Evolutionary conservation across 2,329 filamentous ascomycete genomes (phyloP).

Genomic region (Sarocladiaceae sp.): DNA sequence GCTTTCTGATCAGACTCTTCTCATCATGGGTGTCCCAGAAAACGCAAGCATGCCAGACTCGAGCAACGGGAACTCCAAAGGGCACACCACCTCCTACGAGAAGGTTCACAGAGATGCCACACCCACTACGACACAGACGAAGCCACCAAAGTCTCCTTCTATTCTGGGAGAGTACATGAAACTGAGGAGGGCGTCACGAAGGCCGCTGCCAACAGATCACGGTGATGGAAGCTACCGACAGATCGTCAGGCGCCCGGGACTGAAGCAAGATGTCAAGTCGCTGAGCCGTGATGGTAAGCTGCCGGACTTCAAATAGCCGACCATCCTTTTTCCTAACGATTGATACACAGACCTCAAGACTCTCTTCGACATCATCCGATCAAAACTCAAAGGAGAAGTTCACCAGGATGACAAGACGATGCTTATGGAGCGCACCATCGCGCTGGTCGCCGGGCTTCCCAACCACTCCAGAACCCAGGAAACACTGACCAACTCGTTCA

Average conservation of each 20-base stretch:
- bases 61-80: slow-evolving; percentile 6
- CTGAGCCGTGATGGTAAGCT: slow-evolving; percentile 40
- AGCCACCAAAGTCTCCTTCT: slow-evolving; percentile 11
- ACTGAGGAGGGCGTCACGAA: slow-evolving; percentile 40
- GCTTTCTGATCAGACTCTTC: too few species aligned
- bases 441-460: slow-evolving; percentile 61
- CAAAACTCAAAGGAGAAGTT: slow-evolving; percentile 55
- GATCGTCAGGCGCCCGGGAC: slow-evolving; percentile 40
- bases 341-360: slow-evolving; percentile 52
- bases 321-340: slow-evolving; percentile 12
- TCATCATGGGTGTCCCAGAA: background rate
- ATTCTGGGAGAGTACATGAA: slow-evolving; percentile 23
- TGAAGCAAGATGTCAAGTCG: slow-evolving; percentile 51
- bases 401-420: slow-evolving; percentile 69
- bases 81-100: slow-evolving; percentile 10
- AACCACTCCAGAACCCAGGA: slow-evolving; percentile 53
- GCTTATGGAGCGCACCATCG: slow-evolving; percentile 68
- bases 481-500: slow-evolving; percentile 59
- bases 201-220: slow-evolving; percentile 57
- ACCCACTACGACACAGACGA: slow-evolving; percentile 6
- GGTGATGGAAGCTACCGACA: slow-evolving; percentile 55
- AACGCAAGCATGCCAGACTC: background rate
- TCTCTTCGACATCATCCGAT: slow-evolving; percentile 52
- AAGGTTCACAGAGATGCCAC: slow-evolving; percentile 10
- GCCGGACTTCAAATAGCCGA: too few species aligned